Evolutionary conservation across 768 basidiomycete genomes (phyloP).

Genomic region (Lactarius deliciosus): DNA sequence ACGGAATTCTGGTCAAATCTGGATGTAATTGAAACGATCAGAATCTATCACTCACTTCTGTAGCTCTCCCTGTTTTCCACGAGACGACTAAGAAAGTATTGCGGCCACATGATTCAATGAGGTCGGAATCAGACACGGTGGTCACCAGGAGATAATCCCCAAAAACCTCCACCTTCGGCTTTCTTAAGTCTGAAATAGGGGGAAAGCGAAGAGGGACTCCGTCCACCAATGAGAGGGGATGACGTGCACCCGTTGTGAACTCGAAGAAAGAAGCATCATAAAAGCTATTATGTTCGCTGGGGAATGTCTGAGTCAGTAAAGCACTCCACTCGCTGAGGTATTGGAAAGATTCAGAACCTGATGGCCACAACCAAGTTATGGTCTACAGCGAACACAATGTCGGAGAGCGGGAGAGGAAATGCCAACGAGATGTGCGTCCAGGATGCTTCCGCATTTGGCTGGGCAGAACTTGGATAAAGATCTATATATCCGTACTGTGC

Average conservation of each 20-base stretch:
- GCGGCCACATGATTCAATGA: background rate
- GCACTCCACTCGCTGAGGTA: background rate
- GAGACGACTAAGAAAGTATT: constrained; percentile 13
- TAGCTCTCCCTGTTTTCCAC: constrained; percentile 16
- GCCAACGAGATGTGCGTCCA: constrained; percentile 11
- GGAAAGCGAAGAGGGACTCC: constrained; percentile 4
- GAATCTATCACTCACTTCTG: background rate
- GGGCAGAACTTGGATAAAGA: constrained; percentile 3
- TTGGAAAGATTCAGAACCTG: constrained; percentile 1
- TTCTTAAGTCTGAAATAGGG: background rate
- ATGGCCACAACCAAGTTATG: constrained; percentile 17
- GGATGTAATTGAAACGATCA: background rate
- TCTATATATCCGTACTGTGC: constrained; percentile 16
- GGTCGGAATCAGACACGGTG: background rate
- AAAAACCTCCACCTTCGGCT: constrained; percentile 10
- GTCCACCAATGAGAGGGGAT: constrained; percentile 14
- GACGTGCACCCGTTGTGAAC: constrained; percentile 13
- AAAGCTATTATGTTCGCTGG: background rate
- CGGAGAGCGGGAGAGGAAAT: background rate
- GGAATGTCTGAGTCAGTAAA: background rate
- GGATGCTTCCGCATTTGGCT: background rate
- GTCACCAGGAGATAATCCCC: constrained; percentile 19
- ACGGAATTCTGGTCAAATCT: background rate
- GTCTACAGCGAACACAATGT: constrained; percentile 15
- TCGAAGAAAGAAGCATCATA: background rate